Percentiles rank a stretch among this genome's conserved stretches.
Evolutionary conservation across 108 stramenopile species (phyloP).

Genomic region (Epipyxis sp.): DNA sequence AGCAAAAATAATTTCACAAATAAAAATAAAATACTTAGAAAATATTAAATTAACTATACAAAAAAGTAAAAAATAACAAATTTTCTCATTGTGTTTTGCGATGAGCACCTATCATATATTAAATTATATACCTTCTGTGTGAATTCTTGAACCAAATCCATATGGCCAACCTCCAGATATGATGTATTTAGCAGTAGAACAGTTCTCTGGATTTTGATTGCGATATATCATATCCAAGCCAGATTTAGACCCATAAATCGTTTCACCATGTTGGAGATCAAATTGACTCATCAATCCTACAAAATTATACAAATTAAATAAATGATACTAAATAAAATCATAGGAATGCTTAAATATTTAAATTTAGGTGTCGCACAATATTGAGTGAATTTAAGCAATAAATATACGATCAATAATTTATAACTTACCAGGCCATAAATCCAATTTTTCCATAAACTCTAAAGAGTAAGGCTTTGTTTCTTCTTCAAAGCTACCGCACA

Average conservation of each 20-base stretch:
- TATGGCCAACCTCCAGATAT: conserved; percentile 21
- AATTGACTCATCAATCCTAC: conserved; percentile 10
- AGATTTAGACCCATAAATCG: not conserved
- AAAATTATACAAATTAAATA: too few relatives aligned
- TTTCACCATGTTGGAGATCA: not conserved
- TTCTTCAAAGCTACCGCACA: not conserved
- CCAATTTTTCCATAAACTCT: not conserved
- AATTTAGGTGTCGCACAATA: too few relatives aligned
- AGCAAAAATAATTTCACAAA: too few relatives aligned
- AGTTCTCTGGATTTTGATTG: not conserved
- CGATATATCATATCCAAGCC: not conserved
- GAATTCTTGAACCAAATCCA: conserved; percentile 14
- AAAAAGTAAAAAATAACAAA: too few relatives aligned
- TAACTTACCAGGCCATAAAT: conserved; percentile 1
- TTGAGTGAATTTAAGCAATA: too few relatives aligned
- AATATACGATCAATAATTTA: too few relatives aligned
- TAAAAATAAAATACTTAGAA: too few relatives aligned
- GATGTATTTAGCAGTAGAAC: not conserved
- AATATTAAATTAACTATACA: too few relatives aligned
- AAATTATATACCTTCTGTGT: not conserved
- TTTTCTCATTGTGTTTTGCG: too few relatives aligned
- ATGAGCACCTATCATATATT: too few relatives aligned
- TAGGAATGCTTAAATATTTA: too few relatives aligned
- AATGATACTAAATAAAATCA: too few relatives aligned
- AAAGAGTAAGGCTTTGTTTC: not conserved